These are phyloP conservation scores for Serendipita sp. DNA, from an alignment of 768 basidiomycete species.

Conservation along the genomic window DNA sequence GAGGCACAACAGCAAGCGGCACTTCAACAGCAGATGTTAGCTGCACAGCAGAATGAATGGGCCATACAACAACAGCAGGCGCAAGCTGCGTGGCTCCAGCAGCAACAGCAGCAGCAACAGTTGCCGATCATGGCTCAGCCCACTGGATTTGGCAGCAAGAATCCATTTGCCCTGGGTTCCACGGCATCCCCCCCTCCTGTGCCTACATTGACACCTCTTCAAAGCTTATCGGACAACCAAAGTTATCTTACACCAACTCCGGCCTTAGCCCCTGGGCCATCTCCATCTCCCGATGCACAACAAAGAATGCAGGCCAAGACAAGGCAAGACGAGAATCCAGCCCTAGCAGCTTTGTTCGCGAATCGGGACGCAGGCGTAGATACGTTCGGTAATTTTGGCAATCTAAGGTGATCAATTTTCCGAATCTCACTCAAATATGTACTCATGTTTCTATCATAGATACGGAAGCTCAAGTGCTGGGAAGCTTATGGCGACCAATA, in stretches of 20 bases:
- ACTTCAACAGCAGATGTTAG: constrained; percentile 23
- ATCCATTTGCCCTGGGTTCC: constrained; percentile 63
- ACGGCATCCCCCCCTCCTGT: constrained; percentile 15
- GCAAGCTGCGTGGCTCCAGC: constrained; percentile 18
- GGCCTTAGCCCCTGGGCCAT: constrained; percentile 18
- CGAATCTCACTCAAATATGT: background rate
- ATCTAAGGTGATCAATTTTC: constrained; percentile 33
- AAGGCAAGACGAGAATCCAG: constrained; percentile 37
- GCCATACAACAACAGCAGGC: constrained; percentile 30
- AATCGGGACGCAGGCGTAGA: constrained; percentile 73
- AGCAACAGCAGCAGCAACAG: constrained; percentile 21
- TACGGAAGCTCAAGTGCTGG: constrained; percentile 47
- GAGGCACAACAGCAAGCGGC: constrained; percentile 30
- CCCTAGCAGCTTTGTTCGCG: constrained; percentile 69
- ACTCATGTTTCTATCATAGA: constrained; percentile 16
- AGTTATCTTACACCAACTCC: constrained; percentile 18
- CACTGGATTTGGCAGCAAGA: constrained; percentile 79
- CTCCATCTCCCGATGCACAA: constrained; percentile 14
- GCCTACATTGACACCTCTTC: constrained; percentile 22
- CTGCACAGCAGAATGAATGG: constrained; percentile 20
- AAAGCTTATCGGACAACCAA: constrained; percentile 44
- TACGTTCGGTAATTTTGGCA: constrained; percentile 84
- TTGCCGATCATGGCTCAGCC: constrained; percentile 35
- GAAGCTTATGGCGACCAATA: constrained; percentile 28
- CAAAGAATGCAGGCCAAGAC: constrained; percentile 33